Base-by-base conservation (phyloP, 768 basidiomycete species). In the Boletus rubroflammeus region DNA sequence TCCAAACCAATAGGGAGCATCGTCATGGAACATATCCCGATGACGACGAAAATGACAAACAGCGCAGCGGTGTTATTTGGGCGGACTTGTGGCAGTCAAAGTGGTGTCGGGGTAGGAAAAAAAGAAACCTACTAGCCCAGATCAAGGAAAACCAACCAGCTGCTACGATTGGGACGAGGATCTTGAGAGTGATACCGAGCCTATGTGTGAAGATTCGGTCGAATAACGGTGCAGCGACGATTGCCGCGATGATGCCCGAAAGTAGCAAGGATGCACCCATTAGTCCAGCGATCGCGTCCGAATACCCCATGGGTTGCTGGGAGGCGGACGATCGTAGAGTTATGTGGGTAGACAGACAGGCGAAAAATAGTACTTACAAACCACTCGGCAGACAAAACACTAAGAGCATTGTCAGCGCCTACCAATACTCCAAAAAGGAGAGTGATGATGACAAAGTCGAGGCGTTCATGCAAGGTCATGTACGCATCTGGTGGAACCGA, bases 171-270 rank as follows among this genome's bases (percentile, higher is more conserved):
- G 90, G 90, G 15, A 84, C 77, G 10, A 89, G 62, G 0, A 81
- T 54, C 51, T 86, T 88, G 50, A 77, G 61, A 3, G 84, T 81
- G 11, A 81, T 57, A 0, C 82, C 87, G 36, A 91, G 76, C 55
- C 82, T 82, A 58, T 85, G 79, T 10, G 88, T 92, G 56, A 93
- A 81, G n/a, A 91, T 81, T 19, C 90, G 83, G 63, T 93, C 91
- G 62, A 91, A 86, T 4, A 92, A 68, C 0, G 91, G 92, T 0
- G 90, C 82, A 0, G 85, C 80, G 46, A 84, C 62, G 29, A 84
- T 72, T 0, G 91, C 85, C 10, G 83, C 79, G 2, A 88, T 68
- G 54, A 93, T 80, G 21, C 92, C 91, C 0, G 85, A 75, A 34
- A 91, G 70, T 14, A 91, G 78, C 34, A 91, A 68, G 32, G 77